These are phyloP conservation scores for Russula sp. DNA, from an alignment of 768 basidiomycete species.

Conservation along the genomic window DNA sequence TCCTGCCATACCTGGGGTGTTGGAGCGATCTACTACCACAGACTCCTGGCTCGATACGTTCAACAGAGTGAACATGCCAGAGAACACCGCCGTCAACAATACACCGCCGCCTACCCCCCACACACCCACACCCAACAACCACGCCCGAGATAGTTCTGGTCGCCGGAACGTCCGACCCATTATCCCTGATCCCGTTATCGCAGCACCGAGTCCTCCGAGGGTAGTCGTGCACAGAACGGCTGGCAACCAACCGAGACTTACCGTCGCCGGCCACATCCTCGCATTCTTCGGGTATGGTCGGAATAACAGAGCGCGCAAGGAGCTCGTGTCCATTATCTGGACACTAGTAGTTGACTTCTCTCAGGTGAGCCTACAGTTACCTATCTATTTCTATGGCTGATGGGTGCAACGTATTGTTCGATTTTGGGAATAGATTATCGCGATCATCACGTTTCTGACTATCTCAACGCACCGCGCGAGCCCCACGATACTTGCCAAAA, in stretches of 20 bases:
- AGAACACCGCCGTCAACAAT: neutral
- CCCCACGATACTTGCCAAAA: slow-evolving; percentile 35
- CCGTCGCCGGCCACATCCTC: slow-evolving; percentile 28
- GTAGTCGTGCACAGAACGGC: neutral
- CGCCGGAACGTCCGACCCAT: neutral
- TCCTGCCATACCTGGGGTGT: neutral
- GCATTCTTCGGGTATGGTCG: slow-evolving; percentile 49
- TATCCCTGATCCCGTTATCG: neutral
- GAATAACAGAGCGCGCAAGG: slow-evolving; percentile 46
- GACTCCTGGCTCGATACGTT: slow-evolving; percentile 7
- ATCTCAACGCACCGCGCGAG: slow-evolving; percentile 44
- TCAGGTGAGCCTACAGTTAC: slow-evolving; percentile 40
- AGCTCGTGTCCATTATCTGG: slow-evolving; percentile 48
- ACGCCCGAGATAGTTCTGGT: neutral
- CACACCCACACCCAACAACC: neutral
- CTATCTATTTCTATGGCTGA: slow-evolving; percentile 1
- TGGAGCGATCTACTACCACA: slow-evolving; percentile 1
- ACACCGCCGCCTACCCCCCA: neutral
- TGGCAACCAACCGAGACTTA: neutral
- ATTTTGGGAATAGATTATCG: slow-evolving; percentile 40
- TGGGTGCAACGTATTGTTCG: slow-evolving; percentile 7
- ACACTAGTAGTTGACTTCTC: slow-evolving; percentile 43
- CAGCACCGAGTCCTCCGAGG: neutral
- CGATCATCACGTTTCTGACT: slow-evolving; percentile 46
- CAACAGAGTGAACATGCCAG: slow-evolving; percentile 1